These are phyloP conservation scores for Corniculantispora saksenae DNA, from an alignment of 2,329 filamentous ascomycete genomes.

Conservation along the genomic window DNA sequence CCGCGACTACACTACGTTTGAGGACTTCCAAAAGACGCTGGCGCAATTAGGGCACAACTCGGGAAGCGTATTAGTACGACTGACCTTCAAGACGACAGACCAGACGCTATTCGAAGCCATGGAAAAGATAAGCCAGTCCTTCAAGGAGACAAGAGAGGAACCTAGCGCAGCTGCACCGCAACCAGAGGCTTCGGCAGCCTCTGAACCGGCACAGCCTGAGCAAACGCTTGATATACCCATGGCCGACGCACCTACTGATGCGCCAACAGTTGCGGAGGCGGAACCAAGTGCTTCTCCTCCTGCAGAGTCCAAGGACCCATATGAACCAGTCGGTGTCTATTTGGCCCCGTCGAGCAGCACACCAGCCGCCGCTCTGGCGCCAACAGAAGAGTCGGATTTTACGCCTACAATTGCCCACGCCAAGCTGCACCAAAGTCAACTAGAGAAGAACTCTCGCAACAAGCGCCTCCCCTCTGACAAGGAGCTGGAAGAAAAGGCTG, in stretches of 20 bases:
- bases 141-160: slow-evolving; percentile 55
- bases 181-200: slow-evolving; percentile 11
- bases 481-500: slow-evolving; percentile 72
- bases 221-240: not conserved
- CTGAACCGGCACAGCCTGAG: slow-evolving; percentile 12
- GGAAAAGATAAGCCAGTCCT: slow-evolving; percentile 75
- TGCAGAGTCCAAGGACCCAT: slow-evolving; percentile 30
- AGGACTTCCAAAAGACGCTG: slow-evolving; percentile 85
- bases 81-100: slow-evolving; percentile 75
- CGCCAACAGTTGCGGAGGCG: not conserved
- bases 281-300: slow-evolving; percentile 14
- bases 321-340: slow-evolving; percentile 69
- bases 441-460: slow-evolving; percentile 66
- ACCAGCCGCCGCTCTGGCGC: slow-evolving; percentile 70
- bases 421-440: slow-evolving; percentile 69
- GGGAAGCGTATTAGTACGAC: slow-evolving; percentile 75
- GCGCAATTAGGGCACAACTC: slow-evolving; percentile 84
- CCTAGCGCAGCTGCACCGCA: slow-evolving; percentile 34
- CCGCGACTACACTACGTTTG: slow-evolving; percentile 73
- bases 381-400: slow-evolving; percentile 74
- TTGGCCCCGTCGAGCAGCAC: slow-evolving; percentile 73
- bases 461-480: slow-evolving; percentile 78
- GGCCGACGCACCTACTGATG: not conserved
- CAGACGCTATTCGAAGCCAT: slow-evolving; percentile 84
- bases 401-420: slow-evolving; percentile 74